These are phyloP conservation scores for Penicillium palitans DNA, from an alignment of 2,329 filamentous ascomycete species.

Conservation along the genomic window DNA sequence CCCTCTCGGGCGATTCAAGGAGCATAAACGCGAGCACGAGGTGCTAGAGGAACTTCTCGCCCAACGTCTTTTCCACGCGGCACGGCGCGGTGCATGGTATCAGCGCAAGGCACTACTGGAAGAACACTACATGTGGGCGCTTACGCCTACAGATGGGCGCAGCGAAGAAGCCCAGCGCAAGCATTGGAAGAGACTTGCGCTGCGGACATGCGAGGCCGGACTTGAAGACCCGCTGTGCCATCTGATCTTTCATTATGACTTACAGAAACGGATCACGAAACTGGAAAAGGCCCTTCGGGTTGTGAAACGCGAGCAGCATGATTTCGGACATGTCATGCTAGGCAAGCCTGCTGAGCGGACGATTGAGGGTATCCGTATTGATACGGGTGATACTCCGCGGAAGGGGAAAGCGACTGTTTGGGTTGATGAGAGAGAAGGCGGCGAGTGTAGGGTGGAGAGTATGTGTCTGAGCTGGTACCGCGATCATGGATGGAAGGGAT, in stretches of 20 bases:
- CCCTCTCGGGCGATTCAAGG: slow-evolving; percentile 77
- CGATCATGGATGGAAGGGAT: slow-evolving; percentile 84
- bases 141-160: slow-evolving; percentile 52
- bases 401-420: slow-evolving; percentile 68
- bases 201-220: slow-evolving; percentile 79
- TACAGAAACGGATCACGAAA: slow-evolving; percentile 91
- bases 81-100: slow-evolving; percentile 88
- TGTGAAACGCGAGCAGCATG: slow-evolving; percentile 82
- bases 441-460: slow-evolving; percentile 82
- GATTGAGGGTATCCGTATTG: slow-evolving; percentile 75
- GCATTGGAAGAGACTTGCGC: slow-evolving; percentile 75
- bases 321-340: slow-evolving; percentile 84
- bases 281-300: slow-evolving; percentile 82
- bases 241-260: slow-evolving; percentile 87
- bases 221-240: slow-evolving; percentile 88
- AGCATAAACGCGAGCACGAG: slow-evolving; percentile 73
- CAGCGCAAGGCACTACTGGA: slow-evolving; percentile 91
- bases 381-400: slow-evolving; percentile 53
- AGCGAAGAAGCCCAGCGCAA: slow-evolving; percentile 68
- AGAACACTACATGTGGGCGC: slow-evolving; percentile 84
- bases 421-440: slow-evolving; percentile 72
- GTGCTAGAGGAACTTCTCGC: slow-evolving; percentile 72
- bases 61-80: slow-evolving; percentile 81
- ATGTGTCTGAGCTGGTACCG: slow-evolving; percentile 93
- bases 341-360: slow-evolving; percentile 72